Percentiles rank a stretch among this genome's conserved stretches.
These are phyloP conservation scores for Boletus sp. DNA, from an alignment of 768 basidiomycete species.

Conservation along the genomic window DNA sequence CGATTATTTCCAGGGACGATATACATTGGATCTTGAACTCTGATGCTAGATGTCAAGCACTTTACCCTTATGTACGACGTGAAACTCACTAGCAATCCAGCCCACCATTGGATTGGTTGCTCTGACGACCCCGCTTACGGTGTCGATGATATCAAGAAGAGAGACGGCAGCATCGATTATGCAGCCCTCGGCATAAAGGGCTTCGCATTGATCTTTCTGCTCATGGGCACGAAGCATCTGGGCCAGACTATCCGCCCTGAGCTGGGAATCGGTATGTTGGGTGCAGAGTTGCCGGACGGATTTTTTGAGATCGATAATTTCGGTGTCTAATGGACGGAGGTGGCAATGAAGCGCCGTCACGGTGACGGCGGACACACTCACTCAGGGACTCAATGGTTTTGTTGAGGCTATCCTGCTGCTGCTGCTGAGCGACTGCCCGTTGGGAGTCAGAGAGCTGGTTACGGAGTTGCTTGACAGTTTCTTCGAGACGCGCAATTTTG, in stretches of 20 bases:
- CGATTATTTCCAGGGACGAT: neutral
- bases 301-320: neutral
- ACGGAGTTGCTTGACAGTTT: neutral
- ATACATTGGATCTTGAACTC: conserved; percentile 1
- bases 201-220: no score
- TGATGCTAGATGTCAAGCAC: neutral
- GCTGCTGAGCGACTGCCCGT: neutral
- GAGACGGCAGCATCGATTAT: conserved; percentile 1
- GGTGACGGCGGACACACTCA: neutral
- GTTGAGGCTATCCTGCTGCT: neutral
- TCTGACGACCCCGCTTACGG: neutral
- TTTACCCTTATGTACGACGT: accelerated
- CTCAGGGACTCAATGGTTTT: neutral
- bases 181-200: neutral
- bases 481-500: neutral
- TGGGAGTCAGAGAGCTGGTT: neutral
- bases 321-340: neutral
- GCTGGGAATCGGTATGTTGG: neutral
- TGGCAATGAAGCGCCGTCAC: neutral
- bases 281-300: no score
- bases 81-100: conserved; percentile 4
- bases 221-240: neutral
- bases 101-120: neutral
- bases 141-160: neutral
- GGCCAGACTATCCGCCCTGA: neutral